These are phyloP conservation scores for Adiantum capillusveneris DNA, from an alignment of 75 land plant genomes.

Conservation along the genomic window DNA sequence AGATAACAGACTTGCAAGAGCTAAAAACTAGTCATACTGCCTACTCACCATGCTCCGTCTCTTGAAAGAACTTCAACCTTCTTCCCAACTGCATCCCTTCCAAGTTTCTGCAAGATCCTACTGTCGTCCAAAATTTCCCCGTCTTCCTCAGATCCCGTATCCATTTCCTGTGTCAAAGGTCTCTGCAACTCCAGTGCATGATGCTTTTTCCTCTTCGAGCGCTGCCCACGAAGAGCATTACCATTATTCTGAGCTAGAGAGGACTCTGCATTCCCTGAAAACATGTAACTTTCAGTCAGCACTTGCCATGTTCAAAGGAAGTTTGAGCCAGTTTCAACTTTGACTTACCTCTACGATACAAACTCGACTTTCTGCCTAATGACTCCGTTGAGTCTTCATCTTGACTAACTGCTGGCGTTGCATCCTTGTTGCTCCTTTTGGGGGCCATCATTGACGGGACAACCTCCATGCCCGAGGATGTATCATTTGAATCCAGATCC, in stretches of 20 bases:
- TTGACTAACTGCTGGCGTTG: not conserved
- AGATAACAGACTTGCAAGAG: not conserved
- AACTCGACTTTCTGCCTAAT: not conserved
- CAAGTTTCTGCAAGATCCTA: constrained; percentile 81
- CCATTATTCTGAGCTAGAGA: too few species aligned
- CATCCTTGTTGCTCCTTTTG: not conserved
- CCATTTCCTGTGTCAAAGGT: constrained; percentile 21
- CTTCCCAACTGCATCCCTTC: constrained; percentile 86
- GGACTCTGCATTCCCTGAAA: too few species aligned
- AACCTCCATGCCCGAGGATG: not conserved
- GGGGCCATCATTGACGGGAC: not conserved
- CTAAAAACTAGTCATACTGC: not conserved
- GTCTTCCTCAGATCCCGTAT: constrained; percentile 14
- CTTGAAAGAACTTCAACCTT: constrained; percentile 71
- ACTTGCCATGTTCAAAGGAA: too few species aligned
- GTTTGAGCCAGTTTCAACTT: too few species aligned
- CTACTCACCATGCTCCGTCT: constrained; percentile 72
- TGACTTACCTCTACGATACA: not conserved
- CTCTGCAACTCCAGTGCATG: constrained; percentile 24
- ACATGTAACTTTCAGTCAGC: too few species aligned
- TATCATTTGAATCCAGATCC: constrained; percentile 4
- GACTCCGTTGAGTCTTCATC: not conserved
- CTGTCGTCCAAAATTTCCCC: constrained; percentile 46
- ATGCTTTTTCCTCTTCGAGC: constrained; percentile 81
- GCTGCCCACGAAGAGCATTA: constrained; percentile 47